Evolutionary conservation across 2,329 filamentous ascomycete species (phyloP), one percentile per base, ranked within the genome.

Genomic region (Zymoseptoria passerinii): DNA sequence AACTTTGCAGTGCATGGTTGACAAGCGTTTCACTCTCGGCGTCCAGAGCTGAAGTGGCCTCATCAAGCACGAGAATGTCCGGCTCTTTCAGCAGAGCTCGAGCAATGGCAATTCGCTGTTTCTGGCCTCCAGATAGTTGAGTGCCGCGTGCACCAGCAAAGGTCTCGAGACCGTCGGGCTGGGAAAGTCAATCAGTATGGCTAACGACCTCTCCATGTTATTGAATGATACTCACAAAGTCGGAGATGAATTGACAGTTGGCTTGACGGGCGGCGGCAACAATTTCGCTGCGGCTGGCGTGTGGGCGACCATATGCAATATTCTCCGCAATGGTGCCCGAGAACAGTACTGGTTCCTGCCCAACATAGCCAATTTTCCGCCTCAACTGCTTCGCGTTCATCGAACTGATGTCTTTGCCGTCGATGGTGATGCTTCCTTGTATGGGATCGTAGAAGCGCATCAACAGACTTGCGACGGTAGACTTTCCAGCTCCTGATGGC

Each of bases 1-100:
- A 81, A 50, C 84, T 85, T 6, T 85, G 84, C 2, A 99, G 80
- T 2, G 94, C 94, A 67, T 90, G 86, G 72, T 99, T 99, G 60
- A 99, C 94, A 2, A 97, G 82, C 0, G 94, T 97, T 74, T 99
- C 94, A 0, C 90, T 96, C 74, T 99, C 94, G 13, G 94, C 94
- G 71, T 99, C 94, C 7, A 99, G 81, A 0, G 94, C 94, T 2
- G 90, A 96, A 0, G 95, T 99, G 18, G 95, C 77, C 79, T 99
- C 94, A 70, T 99, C 94, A 0, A 99, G 83, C 61, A 99, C 95
- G 28, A 99, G 79, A 63, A 99, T 97, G 75, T 99, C 94, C 0
- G 95, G 95, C 63, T 96, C 84, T 75, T 97, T 97, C 66, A 99
- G 85, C 28, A 99, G 81, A 10, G 94, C 94, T 56, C 95, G 85